Conservation (phyloP, 176 grass and related monocot species). For the Aechmea fasciata region DNA sequence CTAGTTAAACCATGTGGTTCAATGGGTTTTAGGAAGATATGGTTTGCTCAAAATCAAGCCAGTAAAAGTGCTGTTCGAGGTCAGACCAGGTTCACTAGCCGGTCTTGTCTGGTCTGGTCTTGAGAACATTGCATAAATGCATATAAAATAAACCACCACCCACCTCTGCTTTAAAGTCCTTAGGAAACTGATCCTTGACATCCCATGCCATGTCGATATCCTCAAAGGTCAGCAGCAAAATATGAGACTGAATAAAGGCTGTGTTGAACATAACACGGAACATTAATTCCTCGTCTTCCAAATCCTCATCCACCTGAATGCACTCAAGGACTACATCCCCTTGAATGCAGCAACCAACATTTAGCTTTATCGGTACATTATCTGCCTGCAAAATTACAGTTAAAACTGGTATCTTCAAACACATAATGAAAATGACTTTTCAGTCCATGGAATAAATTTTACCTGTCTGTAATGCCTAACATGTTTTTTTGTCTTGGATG, state of each 20-base stretch:
- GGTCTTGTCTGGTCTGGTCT: no score
- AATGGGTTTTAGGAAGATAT: no score
- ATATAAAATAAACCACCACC: conserved; percentile 20
- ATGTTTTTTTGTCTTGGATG: conserved; percentile 60
- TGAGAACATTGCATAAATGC: background rate
- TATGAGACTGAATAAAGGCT: conserved; percentile 77
- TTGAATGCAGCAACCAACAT: conserved; percentile 77
- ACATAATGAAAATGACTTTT: conserved; percentile 22
- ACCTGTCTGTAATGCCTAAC: conserved; percentile 74
- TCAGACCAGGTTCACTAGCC: no score
- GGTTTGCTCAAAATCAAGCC: no score
- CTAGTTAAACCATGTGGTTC: no score
- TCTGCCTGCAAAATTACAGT: conserved; percentile 59
- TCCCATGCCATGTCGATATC: conserved; percentile 73
- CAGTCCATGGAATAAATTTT: conserved; percentile 11
- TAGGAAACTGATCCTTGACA: conserved; percentile 55
- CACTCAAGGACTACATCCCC: conserved; percentile 89
- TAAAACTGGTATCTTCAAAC: conserved; percentile 42
- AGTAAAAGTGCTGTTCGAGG: no score
- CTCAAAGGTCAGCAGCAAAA: conserved; percentile 65
- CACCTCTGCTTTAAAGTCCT: conserved; percentile 95
- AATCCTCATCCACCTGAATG: conserved; percentile 53
- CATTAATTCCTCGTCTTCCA: conserved; percentile 52
- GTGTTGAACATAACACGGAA: conserved; percentile 97
- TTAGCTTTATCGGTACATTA: conserved; percentile 66